Conservation (phyloP, 805 yeast genomes). For the Monosporozyma unispora region DNA sequence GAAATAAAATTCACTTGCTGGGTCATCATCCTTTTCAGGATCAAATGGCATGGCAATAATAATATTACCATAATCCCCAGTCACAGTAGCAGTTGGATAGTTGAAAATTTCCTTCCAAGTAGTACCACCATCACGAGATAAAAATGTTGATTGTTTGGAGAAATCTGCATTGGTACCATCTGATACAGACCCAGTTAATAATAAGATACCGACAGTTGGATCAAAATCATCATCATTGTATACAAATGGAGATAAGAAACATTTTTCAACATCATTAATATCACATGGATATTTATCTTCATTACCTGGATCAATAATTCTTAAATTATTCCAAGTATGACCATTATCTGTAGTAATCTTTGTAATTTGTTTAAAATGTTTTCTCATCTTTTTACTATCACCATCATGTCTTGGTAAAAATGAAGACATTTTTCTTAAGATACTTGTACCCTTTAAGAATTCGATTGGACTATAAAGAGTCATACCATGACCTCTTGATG, state of each 20-base stretch:
- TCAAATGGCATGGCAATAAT: constrained; percentile 49
- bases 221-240: constrained; percentile 34
- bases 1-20: constrained; percentile 35
- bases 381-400: background rate
- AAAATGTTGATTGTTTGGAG: constrained; percentile 36
- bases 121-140: constrained; percentile 72
- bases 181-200: constrained; percentile 14
- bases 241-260: constrained; percentile 38
- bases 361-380: constrained; percentile 18
- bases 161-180: constrained; percentile 7
- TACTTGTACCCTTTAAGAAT: constrained; percentile 18
- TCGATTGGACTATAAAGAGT: constrained; percentile 4
- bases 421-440: constrained; percentile 8
- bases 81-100: constrained; percentile 44
- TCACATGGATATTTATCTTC: constrained; percentile 22
- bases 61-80: constrained; percentile 74
- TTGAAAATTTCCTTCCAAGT: constrained; percentile 54
- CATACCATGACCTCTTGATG: constrained; percentile 5
- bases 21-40: constrained; percentile 29
- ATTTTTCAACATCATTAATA: constrained; percentile 33
- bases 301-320: constrained; percentile 35
- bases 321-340: constrained; percentile 41
- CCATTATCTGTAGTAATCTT: constrained; percentile 47
- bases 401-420: background rate
- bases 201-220: constrained; percentile 46